Conservation (phyloP, 805 yeast species). For the Myxozyma mucilagina region DNA sequence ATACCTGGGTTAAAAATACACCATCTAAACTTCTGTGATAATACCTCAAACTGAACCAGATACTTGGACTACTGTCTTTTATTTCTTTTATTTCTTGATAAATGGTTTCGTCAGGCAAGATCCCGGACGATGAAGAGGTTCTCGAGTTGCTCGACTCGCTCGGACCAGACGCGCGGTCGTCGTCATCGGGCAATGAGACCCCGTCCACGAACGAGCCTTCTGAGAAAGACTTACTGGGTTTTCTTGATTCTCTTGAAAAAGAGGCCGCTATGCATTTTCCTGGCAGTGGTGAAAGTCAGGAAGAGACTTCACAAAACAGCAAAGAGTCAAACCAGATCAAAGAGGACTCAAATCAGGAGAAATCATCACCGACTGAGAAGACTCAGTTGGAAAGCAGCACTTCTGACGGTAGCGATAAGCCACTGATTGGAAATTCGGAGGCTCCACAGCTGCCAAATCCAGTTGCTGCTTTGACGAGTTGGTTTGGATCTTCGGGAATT, state of each 20-base stretch:
- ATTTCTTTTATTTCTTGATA: background rate
- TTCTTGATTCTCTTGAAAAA: slow-evolving; percentile 44
- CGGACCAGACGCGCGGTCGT: slow-evolving; percentile 26
- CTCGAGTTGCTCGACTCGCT: slow-evolving; percentile 45
- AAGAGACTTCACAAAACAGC: too few species aligned
- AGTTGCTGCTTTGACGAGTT: slow-evolving; percentile 24
- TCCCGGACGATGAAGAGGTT: slow-evolving; percentile 41
- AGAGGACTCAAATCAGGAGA: too few species aligned
- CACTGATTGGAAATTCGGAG: background rate
- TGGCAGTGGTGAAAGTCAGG: background rate
- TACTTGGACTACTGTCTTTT: background rate
- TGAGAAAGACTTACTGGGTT: slow-evolving; percentile 47
- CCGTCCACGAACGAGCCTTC: slow-evolving; percentile 14
- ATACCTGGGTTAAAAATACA: too few species aligned
- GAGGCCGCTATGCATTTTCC: slow-evolving; percentile 20
- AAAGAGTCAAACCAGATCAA: too few species aligned
- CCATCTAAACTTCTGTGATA: too few species aligned
- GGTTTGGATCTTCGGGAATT: slow-evolving; percentile 40
- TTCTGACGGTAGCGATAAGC: background rate
- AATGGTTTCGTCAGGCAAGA: slow-evolving; percentile 19
- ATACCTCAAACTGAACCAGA: too few species aligned
- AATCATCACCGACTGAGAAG: background rate
- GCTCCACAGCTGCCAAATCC: background rate
- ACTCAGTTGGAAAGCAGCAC: background rate
- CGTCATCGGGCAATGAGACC: slow-evolving; percentile 6